Evolutionary conservation across 768 basidiomycete genomes (phyloP), one percentile per base, ranked within the genome.

Genomic region (Boletus fagicola): DNA sequence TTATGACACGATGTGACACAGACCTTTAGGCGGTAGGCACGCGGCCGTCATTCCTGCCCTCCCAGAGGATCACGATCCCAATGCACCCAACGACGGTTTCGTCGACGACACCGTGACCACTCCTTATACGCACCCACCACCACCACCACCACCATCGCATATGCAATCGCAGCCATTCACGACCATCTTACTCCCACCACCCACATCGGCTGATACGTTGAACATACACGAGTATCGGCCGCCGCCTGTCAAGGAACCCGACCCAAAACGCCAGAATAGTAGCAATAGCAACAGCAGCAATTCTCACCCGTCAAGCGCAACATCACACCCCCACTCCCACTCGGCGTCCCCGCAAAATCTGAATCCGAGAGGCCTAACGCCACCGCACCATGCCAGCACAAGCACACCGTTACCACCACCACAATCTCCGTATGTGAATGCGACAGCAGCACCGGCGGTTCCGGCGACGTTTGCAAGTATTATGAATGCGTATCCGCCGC

Each of bases 381-480:
- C 68, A 51, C 74, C 59, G 2, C 44, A 49, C 13, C 59, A 48
- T 22, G 28, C 63, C 5, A 66, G 69, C 12, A 12, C 36, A 16
- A 50, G 33, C 33, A 35, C 15, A 35, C 15, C 35, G 6, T 6
- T 35, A 16, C 38, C 52, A 39, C 16, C 48, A 35, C 65, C 62
- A 20, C 72, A 73, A 36, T 51, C 56, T 11, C 57, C 60, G 13
- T 66, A 72, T 49, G 49, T 18, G 24, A 67, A 55, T 38, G 31
- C 54, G 33, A 51, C 62, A 2, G 56, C 63, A 49, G 55, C 69
- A 28, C 70, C 68, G 22, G 62, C 75, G 0, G 73, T 80, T 10
- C 79, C 83, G 2, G 74, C 84, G 28, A 80, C 84, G 52, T 82
- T 87, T 66, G 87, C 84, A 35, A 83, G 80, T 57, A 86, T 88